Evolutionary conservation across 768 basidiomycete genomes (phyloP).

Genomic region (Atractiella rhizophila): DNA sequence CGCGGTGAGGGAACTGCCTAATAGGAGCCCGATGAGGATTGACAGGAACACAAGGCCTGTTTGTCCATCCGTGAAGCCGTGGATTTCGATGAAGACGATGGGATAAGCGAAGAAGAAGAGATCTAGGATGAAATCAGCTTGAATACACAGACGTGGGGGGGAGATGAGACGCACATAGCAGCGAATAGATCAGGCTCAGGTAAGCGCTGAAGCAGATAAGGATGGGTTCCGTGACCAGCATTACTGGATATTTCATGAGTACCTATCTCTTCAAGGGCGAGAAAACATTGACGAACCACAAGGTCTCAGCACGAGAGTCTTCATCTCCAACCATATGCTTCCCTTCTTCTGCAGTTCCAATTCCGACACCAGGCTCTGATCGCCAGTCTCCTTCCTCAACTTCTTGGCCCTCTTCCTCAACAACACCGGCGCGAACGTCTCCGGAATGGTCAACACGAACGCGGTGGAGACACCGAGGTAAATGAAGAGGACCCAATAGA

Average conservation of each 20-base stretch:
- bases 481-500: constrained; percentile 36
- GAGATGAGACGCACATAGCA: too few relatives aligned
- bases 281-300: too few relatives aligned
- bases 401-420: constrained; percentile 26
- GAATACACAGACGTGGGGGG: too few relatives aligned
- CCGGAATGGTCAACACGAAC: constrained; percentile 35
- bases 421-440: constrained; percentile 52
- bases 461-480: constrained; percentile 17
- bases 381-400: constrained; percentile 10
- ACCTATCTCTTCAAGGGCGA: too few relatives aligned
- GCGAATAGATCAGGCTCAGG: constrained; percentile 15
- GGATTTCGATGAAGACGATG: constrained; percentile 19
- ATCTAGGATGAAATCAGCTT: too few relatives aligned
- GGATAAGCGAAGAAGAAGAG: constrained; percentile 22
- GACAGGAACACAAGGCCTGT: constrained; percentile 22
- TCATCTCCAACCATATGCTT: too few relatives aligned
- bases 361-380: not conserved
- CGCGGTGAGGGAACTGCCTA: constrained; percentile 16
- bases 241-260: not conserved
- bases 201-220: not conserved
- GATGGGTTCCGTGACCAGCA: not conserved
- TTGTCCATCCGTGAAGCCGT: constrained; percentile 20
- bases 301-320: too few relatives aligned
- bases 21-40: constrained; percentile 19
- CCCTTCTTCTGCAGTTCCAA: too few relatives aligned